Base-by-base conservation (phyloP, 2,329 filamentous ascomycete genomes). In the Zymoseptoria brevis region DNA sequence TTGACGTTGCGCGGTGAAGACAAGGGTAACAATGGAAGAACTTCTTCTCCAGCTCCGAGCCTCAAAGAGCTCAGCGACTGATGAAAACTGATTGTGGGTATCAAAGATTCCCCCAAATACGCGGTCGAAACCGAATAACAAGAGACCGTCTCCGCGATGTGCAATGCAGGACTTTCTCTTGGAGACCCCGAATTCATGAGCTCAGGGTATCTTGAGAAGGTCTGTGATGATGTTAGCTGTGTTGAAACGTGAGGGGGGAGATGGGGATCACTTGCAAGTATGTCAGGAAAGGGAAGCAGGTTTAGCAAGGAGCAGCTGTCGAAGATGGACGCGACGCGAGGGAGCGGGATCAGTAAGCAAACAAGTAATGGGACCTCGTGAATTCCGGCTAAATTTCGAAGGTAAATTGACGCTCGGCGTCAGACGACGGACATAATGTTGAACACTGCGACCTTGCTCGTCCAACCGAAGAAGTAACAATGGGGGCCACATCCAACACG, bases 401-500 rank as follows among this genome's bases (percentile, higher is more conserved):
- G 4, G 2, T 24, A 24, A 24, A 24, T 24, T 5, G 22, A 24
- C 22, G 22, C 22, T 24, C 4, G 22, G 22, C 22, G 22, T 29
- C 26, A 29, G 7, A 29, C 26, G 8, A 29, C 26, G 26, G 8
- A 29, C 26, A 29, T 24, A 24, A 24, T 24, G 22, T 29, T 29
- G 26, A 29, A 29, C 26, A 29, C 26, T 29, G 26, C 26, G 26
- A 29, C 26, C 8, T 29, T 29, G 26, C 26, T 29, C 26, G 26
- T 8, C 26, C 26, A 29, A 29, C 26, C 7, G 2, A 29, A 29
- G 8, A 29, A 29, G 26, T 8, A 29, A 8, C 26, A 29, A 93
- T 94, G 89, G 83, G 85, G 58, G 83, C 87, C 79, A 74, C 89
- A 64, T 87, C 89, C 21, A 86, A 84, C 63, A 75, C 85, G 3